Base-by-base conservation (phyloP, 129 eudicot genomes). In the Gnaphalium uliginosum region DNA sequence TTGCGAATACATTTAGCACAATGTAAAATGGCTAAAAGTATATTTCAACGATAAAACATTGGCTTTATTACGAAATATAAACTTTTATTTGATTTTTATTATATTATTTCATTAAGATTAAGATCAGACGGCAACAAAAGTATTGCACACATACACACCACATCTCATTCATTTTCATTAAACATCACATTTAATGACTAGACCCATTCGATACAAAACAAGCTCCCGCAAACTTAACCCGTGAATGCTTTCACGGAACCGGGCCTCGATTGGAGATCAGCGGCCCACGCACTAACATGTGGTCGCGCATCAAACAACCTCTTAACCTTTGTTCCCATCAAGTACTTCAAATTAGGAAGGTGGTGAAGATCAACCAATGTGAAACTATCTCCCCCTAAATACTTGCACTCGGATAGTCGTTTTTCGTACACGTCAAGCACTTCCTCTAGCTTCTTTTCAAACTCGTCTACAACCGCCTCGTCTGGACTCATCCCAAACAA, bases 321-420 rank as follows among this genome's bases (percentile, higher is more conserved):
- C 77, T 79, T 79, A 24, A 21, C 67, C 60, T 63, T 72, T 0
- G 82, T 71, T 63, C 82, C 82, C 72, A 79, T 62, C 73, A 79
- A 51, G n/a, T 51, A 79, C 62, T 56, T 66, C 10, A 81, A 0
- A 22, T 18, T 32, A 21, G 81, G 85, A 0, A 81, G 73, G 75
- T 88, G 89, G 67, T 85, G 85, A 0, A 88, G 83, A 69, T 88
- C 90, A 21, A 86, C 89, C 61, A 88, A 73, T 1, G 86, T 78
- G 81, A 85, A 83, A 33, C 59, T 1, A 27, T 88, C 93, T 17
- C 90, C 88, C 8, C 78, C 89, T 69, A 88, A 61, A 74, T 83
- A 88, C 81, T 88, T 85, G 25, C 86, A 71, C 37, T 83, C 33
- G 3, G 84, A 48, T 72, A 88, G 57, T 14, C 84, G 86, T 1